These are phyloP conservation scores for Lactuca saligna DNA, from an alignment of 129 eudicot species.

Conservation along the genomic window DNA sequence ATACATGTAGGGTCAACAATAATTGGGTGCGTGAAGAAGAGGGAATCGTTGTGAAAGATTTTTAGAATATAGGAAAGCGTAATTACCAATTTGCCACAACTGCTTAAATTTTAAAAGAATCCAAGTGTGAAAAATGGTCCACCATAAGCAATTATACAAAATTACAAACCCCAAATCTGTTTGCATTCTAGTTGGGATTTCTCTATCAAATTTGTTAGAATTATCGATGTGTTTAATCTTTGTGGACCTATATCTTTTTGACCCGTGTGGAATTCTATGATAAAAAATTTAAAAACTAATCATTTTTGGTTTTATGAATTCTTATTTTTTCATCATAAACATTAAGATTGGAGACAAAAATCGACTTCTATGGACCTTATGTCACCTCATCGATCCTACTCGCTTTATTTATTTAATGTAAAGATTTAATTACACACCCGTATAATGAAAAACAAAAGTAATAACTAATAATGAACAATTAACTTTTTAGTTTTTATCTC, in stretches of 20 bases:
- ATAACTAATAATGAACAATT: no score
- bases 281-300: no score
- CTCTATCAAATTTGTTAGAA: slow-evolving; percentile 7
- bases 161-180: background rate
- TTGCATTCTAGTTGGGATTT: slow-evolving; percentile 11
- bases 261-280: background rate
- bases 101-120: background rate
- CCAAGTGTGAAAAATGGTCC: background rate
- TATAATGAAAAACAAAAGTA: no score
- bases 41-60: background rate
- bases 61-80: background rate
- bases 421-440: no score
- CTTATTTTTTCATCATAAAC: no score
- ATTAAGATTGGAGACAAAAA: no score
- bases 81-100: background rate
- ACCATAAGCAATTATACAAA: background rate
- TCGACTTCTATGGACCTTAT: no score
- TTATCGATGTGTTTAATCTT: background rate
- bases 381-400: no score
- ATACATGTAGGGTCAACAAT: background rate
- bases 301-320: no score
- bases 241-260: background rate
- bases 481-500: no score
- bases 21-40: slow-evolving; percentile 13
- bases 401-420: no score